Evolutionary conservation across 495 filamentous ascomycete species (phyloP), one percentile per base, ranked within the genome.

Genomic region (Lophium mytilinum): DNA sequence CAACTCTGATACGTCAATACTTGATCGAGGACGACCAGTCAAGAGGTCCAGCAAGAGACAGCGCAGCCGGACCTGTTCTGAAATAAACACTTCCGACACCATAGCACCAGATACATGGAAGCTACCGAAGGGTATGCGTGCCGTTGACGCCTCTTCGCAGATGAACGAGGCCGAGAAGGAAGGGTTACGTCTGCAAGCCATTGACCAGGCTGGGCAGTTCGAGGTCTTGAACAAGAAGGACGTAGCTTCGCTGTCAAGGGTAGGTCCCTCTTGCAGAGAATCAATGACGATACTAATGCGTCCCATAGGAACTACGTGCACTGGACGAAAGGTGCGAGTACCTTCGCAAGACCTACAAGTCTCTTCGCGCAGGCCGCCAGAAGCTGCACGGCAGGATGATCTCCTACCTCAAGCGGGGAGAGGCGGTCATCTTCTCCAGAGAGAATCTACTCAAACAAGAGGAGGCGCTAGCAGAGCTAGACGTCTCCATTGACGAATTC

Each of bases 401-500:
- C 60, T 76, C 81, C 41, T 87, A 86, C 61, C 76, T 89, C 7
- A 78, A 82, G 41, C 79, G 79, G 18, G 78, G 82, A 3, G 78
- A 81, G 37, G 74, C 76, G 14, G 79, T 82, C 37, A 81, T 76
- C 52, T 85, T 88, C 64, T 85, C 79, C 42, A 75, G 80, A 49
- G 86, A 88, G 40, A 79, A 75, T 43, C 78, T 89, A 50, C 73
- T 89, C 53, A 86, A 83, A 70, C 86, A 89, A 63, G 85, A 88
- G 66, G 85, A 88, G 66, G 82, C 85, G 8, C 73, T 89, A 19
- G 78, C 78, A 1, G 84, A 87, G 62, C 77, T 89, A 15, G 85
- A 89, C 60, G 67, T 73, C n/a, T 82, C 81, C 21, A 88, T 89
- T 59, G 86, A 89, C 60, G 83, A 86, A 61, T 89, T 86, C 83